Percentiles rank a stretch among this genome's conserved stretches.
Conservation (phyloP, 2,329 filamentous ascomycete genomes). For the Colletotrichum sansevieriae region DNA sequence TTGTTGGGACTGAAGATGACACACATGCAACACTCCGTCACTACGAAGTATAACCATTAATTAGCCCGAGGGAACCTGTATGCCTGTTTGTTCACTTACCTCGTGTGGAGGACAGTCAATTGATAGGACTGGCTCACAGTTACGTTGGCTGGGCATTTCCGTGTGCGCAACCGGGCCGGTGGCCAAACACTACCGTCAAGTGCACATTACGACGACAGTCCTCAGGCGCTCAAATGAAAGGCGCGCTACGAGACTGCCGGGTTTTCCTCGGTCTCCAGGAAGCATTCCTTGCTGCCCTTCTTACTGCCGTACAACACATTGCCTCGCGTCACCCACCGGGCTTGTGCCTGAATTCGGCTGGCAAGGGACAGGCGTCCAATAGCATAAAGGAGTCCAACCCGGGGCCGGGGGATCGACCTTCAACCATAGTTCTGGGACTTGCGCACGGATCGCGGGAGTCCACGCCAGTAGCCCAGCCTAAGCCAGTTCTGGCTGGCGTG, state of each 20-base stretch:
- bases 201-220: slow-evolving; percentile 4
- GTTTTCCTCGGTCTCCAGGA: too few species aligned
- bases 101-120: too few species aligned
- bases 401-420: slow-evolving; percentile 41
- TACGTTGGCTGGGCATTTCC: neutral
- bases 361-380: slow-evolving; percentile 24
- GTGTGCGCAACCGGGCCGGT: slow-evolving; percentile 12
- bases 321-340: slow-evolving; percentile 14
- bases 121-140: too few species aligned
- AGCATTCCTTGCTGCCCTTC: slow-evolving; percentile 18
- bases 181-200: neutral
- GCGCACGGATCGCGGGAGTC: slow-evolving; percentile 33
- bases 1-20: too few species aligned
- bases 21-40: too few species aligned
- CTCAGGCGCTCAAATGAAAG: slow-evolving; percentile 7
- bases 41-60: too few species aligned
- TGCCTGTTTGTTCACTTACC: too few species aligned
- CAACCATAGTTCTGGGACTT: slow-evolving; percentile 40
- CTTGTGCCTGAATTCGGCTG: slow-evolving; percentile 13
- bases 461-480: slow-evolving; percentile 33
- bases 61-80: too few species aligned
- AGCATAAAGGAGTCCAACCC: slow-evolving; percentile 13
- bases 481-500: slow-evolving; percentile 29
- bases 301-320: neutral
- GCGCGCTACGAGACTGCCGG: neutral